Evolutionary conservation across 2,329 filamentous ascomycete species (phyloP).

Genomic region (Curvularia spicifera): DNA sequence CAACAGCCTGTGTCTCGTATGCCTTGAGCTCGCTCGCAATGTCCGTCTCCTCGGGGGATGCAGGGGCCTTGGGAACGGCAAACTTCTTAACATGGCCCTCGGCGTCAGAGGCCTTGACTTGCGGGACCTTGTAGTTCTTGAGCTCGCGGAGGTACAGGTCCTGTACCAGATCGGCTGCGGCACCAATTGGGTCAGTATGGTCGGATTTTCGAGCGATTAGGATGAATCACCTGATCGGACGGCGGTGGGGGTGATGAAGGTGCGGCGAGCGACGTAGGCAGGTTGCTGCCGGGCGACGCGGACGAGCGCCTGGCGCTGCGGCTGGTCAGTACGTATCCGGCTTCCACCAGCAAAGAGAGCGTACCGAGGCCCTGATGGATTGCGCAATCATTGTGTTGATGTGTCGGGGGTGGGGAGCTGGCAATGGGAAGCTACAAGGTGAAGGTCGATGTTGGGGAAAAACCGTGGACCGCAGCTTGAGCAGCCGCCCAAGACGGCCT

Average conservation of each 20-base stretch:
- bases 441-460: constrained; percentile 32
- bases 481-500: constrained; percentile 27
- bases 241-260: constrained; percentile 67
- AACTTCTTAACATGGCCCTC: constrained; percentile 93
- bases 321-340: constrained; percentile 35
- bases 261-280: constrained; percentile 63
- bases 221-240: constrained; percentile 65
- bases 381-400: constrained; percentile 63
- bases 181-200: constrained; percentile 44
- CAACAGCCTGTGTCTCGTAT: constrained; percentile 92
- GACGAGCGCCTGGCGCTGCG: constrained; percentile 66
- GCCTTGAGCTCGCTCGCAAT: constrained; percentile 89
- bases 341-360: constrained; percentile 27
- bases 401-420: constrained; percentile 39
- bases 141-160: constrained; percentile 97
- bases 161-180: constrained; percentile 90
- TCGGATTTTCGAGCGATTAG: constrained; percentile 24
- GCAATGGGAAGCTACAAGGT: constrained; percentile 39
- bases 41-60: constrained; percentile 91
- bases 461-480: constrained; percentile 29
- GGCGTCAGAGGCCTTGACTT: constrained; percentile 83
- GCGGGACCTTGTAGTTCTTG: constrained; percentile 88
- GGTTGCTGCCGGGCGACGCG: constrained; percentile 65
- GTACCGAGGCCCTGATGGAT: constrained; percentile 67
- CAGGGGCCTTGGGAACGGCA: constrained; percentile 76